These are phyloP conservation scores for Penicillium sp. DNA, from an alignment of 2,329 filamentous ascomycete genomes.

Conservation along the genomic window DNA sequence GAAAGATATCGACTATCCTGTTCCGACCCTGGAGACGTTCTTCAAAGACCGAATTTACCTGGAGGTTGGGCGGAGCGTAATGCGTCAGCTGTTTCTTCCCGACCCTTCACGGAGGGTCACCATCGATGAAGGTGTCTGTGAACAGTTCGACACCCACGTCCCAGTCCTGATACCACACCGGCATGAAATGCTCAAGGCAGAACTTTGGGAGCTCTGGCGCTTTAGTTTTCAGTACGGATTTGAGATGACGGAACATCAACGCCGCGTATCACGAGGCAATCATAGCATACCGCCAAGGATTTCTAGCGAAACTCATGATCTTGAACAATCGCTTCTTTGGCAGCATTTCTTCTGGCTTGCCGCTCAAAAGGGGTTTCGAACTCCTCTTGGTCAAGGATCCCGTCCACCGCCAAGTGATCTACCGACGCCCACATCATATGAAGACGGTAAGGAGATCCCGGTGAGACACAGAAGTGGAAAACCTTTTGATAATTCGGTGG, in stretches of 20 bases:
- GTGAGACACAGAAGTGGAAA: background rate
- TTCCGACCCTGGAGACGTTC: conserved; percentile 12
- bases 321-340: no score
- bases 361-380: no score
- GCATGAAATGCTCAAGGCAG: background rate
- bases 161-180: background rate
- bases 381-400: no score
- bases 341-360: no score
- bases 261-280: background rate
- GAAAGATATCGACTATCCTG: conserved; percentile 8
- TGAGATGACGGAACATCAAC: background rate
- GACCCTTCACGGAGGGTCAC: conserved; percentile 2
- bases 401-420: no score
- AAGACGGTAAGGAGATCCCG: no score
- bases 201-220: conserved; percentile 11
- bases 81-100: conserved; percentile 1
- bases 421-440: no score
- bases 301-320: no score
- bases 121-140: conserved; percentile 7
- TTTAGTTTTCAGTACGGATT: conserved; percentile 16
- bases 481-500: no score
- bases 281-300: no score
- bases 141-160: conserved; percentile 1
- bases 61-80: conserved; percentile 5
- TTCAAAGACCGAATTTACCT: conserved; percentile 12